Conservation (phyloP, 1,139 yeast genomes). For the Magnusiomyces fungicola region DNA sequence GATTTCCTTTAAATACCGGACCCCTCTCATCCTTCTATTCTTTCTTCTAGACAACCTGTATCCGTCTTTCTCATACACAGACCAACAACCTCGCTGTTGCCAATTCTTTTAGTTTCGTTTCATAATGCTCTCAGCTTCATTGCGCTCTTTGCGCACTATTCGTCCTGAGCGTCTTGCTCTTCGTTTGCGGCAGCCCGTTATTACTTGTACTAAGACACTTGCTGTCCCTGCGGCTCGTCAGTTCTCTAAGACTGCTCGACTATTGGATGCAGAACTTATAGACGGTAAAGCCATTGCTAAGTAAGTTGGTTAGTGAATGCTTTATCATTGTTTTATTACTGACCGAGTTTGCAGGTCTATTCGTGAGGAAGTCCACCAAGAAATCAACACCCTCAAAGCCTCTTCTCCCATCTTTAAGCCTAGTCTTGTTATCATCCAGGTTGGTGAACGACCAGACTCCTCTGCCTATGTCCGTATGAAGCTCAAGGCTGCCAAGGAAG, state of each 20-base stretch:
- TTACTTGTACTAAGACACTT: slow-evolving; percentile 1
- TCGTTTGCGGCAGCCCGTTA: neutral
- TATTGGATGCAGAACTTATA: slow-evolving; percentile 36
- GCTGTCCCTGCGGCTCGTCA: slow-evolving; percentile 8
- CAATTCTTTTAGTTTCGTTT: neutral
- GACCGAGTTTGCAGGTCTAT: slow-evolving; percentile 19
- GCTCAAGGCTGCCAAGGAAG: slow-evolving; percentile 67
- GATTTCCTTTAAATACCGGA: too few relatives aligned
- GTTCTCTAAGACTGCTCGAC: slow-evolving; percentile 12
- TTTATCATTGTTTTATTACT: slow-evolving; percentile 3
- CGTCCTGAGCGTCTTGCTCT: slow-evolving; percentile 3
- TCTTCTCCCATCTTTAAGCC: slow-evolving; percentile 61
- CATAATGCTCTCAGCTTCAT: neutral
- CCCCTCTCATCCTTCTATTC: too few relatives aligned
- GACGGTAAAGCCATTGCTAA: slow-evolving; percentile 71
- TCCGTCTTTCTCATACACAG: too few relatives aligned
- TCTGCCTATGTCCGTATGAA: slow-evolving; percentile 91
- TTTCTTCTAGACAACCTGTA: too few relatives aligned
- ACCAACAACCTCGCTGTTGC: neutral
- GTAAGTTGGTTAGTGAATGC: too few relatives aligned
- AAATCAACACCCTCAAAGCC: slow-evolving; percentile 45
- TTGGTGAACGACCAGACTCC: slow-evolving; percentile 85
- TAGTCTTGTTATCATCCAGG: slow-evolving; percentile 75
- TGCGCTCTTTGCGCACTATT: neutral
- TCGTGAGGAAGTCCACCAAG: slow-evolving; percentile 27